Conservation (phyloP, 192 early-diverging fungal genomes). For the Entophlyctis luteolus region DNA sequence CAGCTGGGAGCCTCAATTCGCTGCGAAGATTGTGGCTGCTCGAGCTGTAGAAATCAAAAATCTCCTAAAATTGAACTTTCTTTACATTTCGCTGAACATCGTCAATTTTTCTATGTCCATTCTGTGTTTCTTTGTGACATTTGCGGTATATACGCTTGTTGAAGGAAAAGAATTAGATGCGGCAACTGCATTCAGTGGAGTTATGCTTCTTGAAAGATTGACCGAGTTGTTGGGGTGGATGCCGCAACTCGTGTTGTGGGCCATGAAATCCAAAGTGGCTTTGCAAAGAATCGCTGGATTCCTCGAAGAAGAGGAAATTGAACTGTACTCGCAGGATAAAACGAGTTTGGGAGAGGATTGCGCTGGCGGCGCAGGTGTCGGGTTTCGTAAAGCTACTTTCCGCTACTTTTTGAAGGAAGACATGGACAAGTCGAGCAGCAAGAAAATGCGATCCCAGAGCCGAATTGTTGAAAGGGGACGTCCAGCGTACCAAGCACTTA, state of each 20-base stretch:
- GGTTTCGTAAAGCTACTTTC: conserved; percentile 16
- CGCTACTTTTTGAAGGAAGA: conserved; percentile 10
- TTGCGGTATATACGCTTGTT: conserved; percentile 47
- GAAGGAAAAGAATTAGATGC: conserved; percentile 36
- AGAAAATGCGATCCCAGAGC: not conserved
- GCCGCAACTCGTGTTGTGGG: conserved; percentile 27
- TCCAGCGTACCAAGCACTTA: not conserved
- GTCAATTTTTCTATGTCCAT: conserved; percentile 5
- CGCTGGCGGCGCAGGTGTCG: not conserved
- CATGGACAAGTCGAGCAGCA: not conserved
- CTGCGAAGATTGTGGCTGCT: conserved; percentile 23
- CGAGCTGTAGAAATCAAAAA: conserved; percentile 29
- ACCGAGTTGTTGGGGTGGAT: conserved; percentile 20
- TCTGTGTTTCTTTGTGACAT: conserved; percentile 45
- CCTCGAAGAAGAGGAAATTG: conserved; percentile 33
- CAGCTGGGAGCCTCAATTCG: conserved; percentile 40
- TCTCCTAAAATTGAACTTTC: conserved; percentile 12
- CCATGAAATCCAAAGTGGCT: conserved; percentile 50
- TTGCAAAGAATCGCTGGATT: conserved; percentile 43
- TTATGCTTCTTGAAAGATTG: conserved; percentile 30
- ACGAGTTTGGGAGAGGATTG: not conserved
- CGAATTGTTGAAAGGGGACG: not conserved
- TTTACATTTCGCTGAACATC: conserved; percentile 20
- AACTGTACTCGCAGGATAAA: conserved; percentile 3
- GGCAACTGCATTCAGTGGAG: conserved; percentile 45